phyloP scores from a whole-genome alignment of 1,139 yeast species.

The Diutina neorugosa region DNA sequence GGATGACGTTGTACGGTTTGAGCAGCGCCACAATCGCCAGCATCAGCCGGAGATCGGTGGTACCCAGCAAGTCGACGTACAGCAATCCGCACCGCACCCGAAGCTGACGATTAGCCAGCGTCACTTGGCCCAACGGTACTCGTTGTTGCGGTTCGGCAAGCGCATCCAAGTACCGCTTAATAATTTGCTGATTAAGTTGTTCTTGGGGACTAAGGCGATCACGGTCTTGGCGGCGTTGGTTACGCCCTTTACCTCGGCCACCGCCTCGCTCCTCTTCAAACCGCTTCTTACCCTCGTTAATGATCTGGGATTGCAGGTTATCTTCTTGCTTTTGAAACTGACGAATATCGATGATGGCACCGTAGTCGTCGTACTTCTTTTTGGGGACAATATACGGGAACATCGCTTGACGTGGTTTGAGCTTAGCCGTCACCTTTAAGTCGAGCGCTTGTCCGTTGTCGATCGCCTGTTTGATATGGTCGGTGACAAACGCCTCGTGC shows the following conservation, averaged over 20 bases:
- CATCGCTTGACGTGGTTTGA: conserved; percentile 59
- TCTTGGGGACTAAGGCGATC: conserved; percentile 34
- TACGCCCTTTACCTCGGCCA: conserved; percentile 11
- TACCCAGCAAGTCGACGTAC: conserved; percentile 73
- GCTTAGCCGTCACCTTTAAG: conserved; percentile 43
- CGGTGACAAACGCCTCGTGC: conserved; percentile 31
- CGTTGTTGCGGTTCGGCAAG: conserved; percentile 45
- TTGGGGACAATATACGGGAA: conserved; percentile 58
- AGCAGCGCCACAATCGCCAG: conserved; percentile 68
- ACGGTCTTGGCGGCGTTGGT: conserved; percentile 10
- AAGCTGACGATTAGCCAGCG: conserved; percentile 17
- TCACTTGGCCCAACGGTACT: conserved; percentile 11
- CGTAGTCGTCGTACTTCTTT: conserved; percentile 72
- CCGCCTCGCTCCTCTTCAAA: conserved; percentile 24
- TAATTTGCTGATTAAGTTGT: conserved; percentile 27
- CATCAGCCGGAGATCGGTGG: conserved; percentile 76
- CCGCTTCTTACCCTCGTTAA: conserved; percentile 17
- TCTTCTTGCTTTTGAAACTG: conserved; percentile 51
- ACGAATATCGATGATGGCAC: conserved; percentile 52
- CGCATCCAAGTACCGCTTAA: conserved; percentile 42
- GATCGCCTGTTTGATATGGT: conserved; percentile 25
- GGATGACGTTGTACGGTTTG: conserved; percentile 64
- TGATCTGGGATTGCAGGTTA: conserved; percentile 28
- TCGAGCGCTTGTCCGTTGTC: conserved; percentile 41
- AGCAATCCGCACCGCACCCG: conserved; percentile 59